Evolutionary conservation across 106 monocot species (phyloP).

Genomic region (Allium cepa): DNA sequence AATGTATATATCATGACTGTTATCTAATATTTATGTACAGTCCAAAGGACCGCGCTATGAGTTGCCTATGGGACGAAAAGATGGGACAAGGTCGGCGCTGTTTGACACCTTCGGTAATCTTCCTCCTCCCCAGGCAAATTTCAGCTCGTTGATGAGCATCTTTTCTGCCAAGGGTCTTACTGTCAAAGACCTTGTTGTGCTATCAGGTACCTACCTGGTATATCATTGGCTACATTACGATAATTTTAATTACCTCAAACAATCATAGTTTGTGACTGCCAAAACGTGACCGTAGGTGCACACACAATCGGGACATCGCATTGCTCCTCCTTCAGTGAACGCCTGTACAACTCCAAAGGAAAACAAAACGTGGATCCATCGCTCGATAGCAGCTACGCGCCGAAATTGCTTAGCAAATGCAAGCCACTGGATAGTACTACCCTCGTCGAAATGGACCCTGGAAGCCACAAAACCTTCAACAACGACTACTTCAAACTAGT

Average conservation of each 20-base stretch:
- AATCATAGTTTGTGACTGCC: too few species aligned
- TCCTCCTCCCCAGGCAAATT: constrained; percentile 24
- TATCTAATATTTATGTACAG: neutral
- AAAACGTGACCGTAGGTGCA: constrained; percentile 8
- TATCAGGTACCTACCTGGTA: constrained; percentile 24
- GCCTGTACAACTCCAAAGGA: constrained; percentile 55
- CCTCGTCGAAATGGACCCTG: constrained; percentile 57
- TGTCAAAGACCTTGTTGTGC: constrained; percentile 25
- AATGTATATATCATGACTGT: too few species aligned
- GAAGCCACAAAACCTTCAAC: constrained; percentile 55
- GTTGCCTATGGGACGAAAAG: constrained; percentile 43
- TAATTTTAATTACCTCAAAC: too few species aligned
- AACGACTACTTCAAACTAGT: constrained; percentile 44
- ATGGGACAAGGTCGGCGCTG: constrained; percentile 19
- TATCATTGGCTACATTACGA: too few species aligned
- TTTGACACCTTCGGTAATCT: constrained; percentile 19
- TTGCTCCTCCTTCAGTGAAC: constrained; percentile 16
- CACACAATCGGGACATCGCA: constrained; percentile 42
- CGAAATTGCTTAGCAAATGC: constrained; percentile 26
- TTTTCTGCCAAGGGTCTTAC: constrained; percentile 36
- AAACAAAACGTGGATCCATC: constrained; percentile 37
- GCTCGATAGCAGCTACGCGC: constrained; percentile 31
- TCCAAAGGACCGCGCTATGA: constrained; percentile 26
- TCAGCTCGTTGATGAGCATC: neutral
- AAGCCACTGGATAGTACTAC: constrained; percentile 26